These are phyloP conservation scores for Trichopus zeylanicus DNA, from an alignment of 116 monocot species.

Conservation along the genomic window DNA sequence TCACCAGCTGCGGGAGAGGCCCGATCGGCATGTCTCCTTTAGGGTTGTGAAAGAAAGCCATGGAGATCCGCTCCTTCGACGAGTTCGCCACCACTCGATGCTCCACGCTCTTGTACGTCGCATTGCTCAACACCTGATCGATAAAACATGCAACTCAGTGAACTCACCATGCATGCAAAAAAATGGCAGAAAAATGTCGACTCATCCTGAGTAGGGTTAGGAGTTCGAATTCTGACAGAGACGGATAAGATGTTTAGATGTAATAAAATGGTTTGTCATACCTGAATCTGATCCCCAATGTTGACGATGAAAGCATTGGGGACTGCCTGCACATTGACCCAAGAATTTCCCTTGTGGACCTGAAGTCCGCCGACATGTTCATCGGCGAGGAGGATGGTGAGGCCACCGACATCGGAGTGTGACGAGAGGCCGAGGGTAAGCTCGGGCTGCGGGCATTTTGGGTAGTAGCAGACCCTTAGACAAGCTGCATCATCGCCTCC, in stretches of 20 bases:
- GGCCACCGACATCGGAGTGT: slow-evolving; percentile 50
- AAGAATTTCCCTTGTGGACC: slow-evolving; percentile 25
- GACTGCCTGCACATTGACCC: slow-evolving; percentile 36
- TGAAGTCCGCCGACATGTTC: slow-evolving; percentile 43
- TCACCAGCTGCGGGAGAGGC: slow-evolving; percentile 18
- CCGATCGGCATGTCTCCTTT: slow-evolving; percentile 14
- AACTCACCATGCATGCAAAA: too few species aligned
- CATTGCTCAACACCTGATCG: slow-evolving; percentile 38
- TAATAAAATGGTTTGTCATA: background rate
- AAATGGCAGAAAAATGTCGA: too few species aligned
- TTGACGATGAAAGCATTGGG: slow-evolving; percentile 43
- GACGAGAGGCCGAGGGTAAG: slow-evolving; percentile 51
- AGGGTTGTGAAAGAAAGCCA: slow-evolving; percentile 46
- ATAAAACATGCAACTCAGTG: background rate
- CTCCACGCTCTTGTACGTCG: slow-evolving; percentile 33
- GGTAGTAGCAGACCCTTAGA: slow-evolving; percentile 44
- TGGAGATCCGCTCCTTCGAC: slow-evolving; percentile 20
- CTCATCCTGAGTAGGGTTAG: too few species aligned
- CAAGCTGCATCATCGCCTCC: slow-evolving; percentile 14
- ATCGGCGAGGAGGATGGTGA: slow-evolving; percentile 46
- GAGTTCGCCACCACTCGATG: slow-evolving; percentile 38
- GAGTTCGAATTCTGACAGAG: too few species aligned
- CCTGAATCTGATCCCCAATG: slow-evolving; percentile 60
- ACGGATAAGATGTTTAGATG: too few species aligned
- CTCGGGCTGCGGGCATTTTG: slow-evolving; percentile 67